Evolutionary conservation across 768 basidiomycete genomes (phyloP).

Genomic region (Rhodotorula taiwanensis): DNA sequence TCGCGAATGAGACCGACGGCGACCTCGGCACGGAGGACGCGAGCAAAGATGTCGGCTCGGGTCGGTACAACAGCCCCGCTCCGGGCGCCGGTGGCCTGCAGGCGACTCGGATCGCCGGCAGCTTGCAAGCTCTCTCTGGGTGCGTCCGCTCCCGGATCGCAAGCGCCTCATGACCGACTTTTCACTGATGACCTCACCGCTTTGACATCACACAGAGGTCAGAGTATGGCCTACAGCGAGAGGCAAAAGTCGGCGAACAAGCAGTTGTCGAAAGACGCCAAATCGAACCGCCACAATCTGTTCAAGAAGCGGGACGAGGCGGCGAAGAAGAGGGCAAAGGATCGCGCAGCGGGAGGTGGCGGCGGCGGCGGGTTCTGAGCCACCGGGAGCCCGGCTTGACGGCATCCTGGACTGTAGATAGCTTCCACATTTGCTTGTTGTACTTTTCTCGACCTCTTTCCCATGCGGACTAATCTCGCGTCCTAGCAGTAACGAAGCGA

Average conservation of each 20-base stretch:
- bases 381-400: too few relatives aligned
- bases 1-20: conserved; percentile 83
- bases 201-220: conserved; percentile 44
- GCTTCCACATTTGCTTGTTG: too few relatives aligned
- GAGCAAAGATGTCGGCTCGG: conserved; percentile 43
- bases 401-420: too few relatives aligned
- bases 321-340: conserved; percentile 24
- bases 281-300: conserved; percentile 49
- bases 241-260: conserved; percentile 87
- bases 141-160: conserved; percentile 1
- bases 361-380: neutral
- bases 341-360: neutral
- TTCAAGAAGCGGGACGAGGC: conserved; percentile 79
- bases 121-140: conserved; percentile 74
- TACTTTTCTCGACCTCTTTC: too few relatives aligned
- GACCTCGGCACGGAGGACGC: conserved; percentile 76
- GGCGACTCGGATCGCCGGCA: conserved; percentile 67
- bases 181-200: neutral
- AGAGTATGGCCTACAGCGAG: conserved; percentile 88
- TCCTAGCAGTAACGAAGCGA: too few relatives aligned
- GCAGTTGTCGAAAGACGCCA: conserved; percentile 51
- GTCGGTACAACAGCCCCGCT: conserved; percentile 34
- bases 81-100: conserved; percentile 53
- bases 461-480: too few relatives aligned
- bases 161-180: neutral